These are phyloP conservation scores for Solanum bulbocastanum DNA, from an alignment of 257 asterid species.

Conservation along the genomic window DNA sequence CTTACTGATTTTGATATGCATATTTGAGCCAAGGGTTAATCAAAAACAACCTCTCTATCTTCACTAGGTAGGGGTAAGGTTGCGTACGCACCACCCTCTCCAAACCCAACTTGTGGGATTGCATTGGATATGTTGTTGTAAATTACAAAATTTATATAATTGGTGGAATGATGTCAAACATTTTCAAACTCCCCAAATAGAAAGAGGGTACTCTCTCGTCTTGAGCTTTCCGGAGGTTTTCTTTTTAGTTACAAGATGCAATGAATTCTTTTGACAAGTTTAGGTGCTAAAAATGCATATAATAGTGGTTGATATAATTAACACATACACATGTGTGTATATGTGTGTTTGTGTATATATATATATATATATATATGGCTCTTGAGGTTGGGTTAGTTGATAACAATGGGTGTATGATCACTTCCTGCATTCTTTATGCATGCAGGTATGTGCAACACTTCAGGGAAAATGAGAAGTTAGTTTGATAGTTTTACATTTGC, in stretches of 20 bases:
- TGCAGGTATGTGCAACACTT: slow-evolving; percentile 3
- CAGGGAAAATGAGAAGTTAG: slow-evolving; percentile 6
- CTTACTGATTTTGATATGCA: neutral
- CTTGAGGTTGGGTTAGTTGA: neutral
- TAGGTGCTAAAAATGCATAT: neutral
- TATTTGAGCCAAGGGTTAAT: neutral
- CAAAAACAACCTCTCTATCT: neutral
- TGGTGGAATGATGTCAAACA: neutral
- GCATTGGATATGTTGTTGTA: neutral
- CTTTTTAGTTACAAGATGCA: neutral
- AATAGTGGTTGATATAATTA: neutral
- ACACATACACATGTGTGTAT: neutral
- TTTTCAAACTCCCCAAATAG: neutral
- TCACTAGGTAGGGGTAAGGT: neutral
- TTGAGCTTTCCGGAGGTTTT: neutral
- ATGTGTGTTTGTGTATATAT: no score
- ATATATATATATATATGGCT: neutral
- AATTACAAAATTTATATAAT: neutral
- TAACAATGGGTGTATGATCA: neutral
- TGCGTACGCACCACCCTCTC: neutral
- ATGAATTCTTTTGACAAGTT: neutral
- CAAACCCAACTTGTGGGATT: neutral
- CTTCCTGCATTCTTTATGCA: neutral
- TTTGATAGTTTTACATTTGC: neutral
- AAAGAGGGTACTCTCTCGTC: neutral